Base-by-base conservation (phyloP, 75 land plant species). In the Ceratopteris richardii region DNA sequence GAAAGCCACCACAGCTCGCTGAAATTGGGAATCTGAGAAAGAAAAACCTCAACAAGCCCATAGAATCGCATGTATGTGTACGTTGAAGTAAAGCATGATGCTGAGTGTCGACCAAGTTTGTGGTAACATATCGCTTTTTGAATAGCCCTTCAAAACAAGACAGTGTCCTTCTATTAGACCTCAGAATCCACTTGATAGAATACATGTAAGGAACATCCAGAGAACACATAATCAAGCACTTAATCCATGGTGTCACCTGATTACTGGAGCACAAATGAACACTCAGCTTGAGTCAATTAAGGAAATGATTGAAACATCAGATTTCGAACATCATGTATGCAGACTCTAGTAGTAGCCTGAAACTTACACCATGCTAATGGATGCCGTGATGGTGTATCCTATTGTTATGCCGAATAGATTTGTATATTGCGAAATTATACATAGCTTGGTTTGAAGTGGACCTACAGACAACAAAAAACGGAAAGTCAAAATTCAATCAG, bases 1-100 rank as follows among this genome's bases (percentile, higher is more conserved):
- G 68, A 58, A 46, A 66, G 68, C 66, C 68, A 61, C 65, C 68
- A 60, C 26, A 66, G 16, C 9, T 51, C 22, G 31, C 41, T 26
- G 7, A 66, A 66, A 19, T 61, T 23, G 21, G 68, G 68, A 13
- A 66, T 58, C 27, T 60, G 68, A 29, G 66, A 60, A 10, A 58
- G 31, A 29, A 66, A 13, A 17, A 66, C n/a, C 28, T 66, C 65
- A 21, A 30, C 23, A 28, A 56, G 7, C 18, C 30, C 62, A 51
- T 37, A 66, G 18, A 58, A n/a, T 65, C 28, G 18, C 64, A 58
- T 57, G 44, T 23, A 66, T 13, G 26, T 40, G 47, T 37, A 31
- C 9, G 19, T 54, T 19, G 60, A 56, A 56, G 25, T 25, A 54
- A 54, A 24, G 40, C 66, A 63, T 29, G 60, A 25, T 5, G 60